A percentile compares a stretch with the other conserved stretches of the same genome.
These are phyloP conservation scores for Lentinula lateritia DNA, from an alignment of 768 basidiomycete species.

Conservation along the genomic window DNA sequence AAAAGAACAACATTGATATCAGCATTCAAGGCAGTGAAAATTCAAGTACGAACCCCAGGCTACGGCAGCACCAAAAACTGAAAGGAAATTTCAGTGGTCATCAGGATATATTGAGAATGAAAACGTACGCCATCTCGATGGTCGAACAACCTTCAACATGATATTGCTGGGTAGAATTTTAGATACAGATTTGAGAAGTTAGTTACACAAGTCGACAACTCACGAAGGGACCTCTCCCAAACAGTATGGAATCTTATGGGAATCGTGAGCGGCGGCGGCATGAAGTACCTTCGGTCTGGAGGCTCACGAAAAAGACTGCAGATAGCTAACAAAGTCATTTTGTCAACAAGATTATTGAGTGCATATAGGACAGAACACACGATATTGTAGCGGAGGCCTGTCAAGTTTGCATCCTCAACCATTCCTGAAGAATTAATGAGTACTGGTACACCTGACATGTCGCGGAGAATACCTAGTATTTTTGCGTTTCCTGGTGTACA, in stretches of 20 bases:
- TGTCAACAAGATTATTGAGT: neutral
- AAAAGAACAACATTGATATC: neutral
- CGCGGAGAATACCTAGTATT: neutral
- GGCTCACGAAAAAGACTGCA: slow-evolving; percentile 29
- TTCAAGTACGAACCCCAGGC: slow-evolving; percentile 21
- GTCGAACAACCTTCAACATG: slow-evolving; percentile 24
- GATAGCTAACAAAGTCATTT: slow-evolving; percentile 17
- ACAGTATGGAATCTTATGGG: slow-evolving; percentile 24
- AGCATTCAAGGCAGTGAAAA: neutral
- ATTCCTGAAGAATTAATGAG: slow-evolving; percentile 16
- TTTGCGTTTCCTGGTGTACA: neutral
- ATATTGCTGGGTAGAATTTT: slow-evolving; percentile 19
- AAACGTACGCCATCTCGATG: slow-evolving; percentile 26
- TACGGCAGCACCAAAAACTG: slow-evolving; percentile 27
- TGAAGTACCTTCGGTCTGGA: neutral
- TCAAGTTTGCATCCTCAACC: slow-evolving; percentile 21
- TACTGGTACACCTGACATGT: neutral
- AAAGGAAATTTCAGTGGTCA: neutral
- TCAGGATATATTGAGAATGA: neutral
- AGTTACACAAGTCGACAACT: slow-evolving; percentile 1
- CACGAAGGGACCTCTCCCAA: slow-evolving; percentile 30
- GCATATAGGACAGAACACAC: slow-evolving; percentile 14
- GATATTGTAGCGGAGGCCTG: slow-evolving; percentile 29
- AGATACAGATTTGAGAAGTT: neutral
- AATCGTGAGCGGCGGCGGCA: neutral